These are phyloP conservation scores for Trichomonas tenax DNA, from an alignment of 208 protist genomes.

Conservation along the genomic window DNA sequence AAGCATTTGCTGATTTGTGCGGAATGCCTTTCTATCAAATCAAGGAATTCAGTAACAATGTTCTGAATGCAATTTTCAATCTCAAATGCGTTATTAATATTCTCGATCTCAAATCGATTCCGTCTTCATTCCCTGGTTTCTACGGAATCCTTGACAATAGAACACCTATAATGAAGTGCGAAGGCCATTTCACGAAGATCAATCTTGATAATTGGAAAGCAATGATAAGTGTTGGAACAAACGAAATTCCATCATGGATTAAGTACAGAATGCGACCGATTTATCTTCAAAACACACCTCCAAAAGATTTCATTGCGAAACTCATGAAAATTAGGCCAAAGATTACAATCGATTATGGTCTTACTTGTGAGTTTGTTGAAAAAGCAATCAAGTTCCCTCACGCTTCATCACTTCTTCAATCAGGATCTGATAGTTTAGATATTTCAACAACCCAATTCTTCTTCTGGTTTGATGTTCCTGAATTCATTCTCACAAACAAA, in stretches of 20 bases:
- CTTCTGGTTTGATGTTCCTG: not conserved
- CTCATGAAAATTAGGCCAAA: not conserved
- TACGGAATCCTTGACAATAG: not conserved
- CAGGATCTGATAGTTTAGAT: not conserved
- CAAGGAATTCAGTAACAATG: not conserved
- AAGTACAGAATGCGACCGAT: not conserved
- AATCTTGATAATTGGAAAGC: not conserved
- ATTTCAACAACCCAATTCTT: not conserved
- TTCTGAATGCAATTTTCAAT: not conserved
- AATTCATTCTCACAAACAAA: not conserved
- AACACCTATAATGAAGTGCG: not conserved
- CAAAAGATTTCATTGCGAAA: not conserved
- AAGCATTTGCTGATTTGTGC: not conserved
- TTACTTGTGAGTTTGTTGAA: not conserved
- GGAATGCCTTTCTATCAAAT: not conserved
- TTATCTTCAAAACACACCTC: not conserved
- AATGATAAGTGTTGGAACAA: not conserved
- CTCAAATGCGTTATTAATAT: not conserved
- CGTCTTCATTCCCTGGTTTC: not conserved
- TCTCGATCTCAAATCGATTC: not conserved
- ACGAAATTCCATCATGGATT: not conserved
- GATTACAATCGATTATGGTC: not conserved
- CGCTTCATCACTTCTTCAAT: not conserved
- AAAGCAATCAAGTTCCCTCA: not conserved
- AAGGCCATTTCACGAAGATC: not conserved